A percentile compares a stretch with the other conserved stretches of the same genome.
phyloP scores from a whole-genome alignment of 805 yeast genomes.

The Candida morakotiae region DNA sequence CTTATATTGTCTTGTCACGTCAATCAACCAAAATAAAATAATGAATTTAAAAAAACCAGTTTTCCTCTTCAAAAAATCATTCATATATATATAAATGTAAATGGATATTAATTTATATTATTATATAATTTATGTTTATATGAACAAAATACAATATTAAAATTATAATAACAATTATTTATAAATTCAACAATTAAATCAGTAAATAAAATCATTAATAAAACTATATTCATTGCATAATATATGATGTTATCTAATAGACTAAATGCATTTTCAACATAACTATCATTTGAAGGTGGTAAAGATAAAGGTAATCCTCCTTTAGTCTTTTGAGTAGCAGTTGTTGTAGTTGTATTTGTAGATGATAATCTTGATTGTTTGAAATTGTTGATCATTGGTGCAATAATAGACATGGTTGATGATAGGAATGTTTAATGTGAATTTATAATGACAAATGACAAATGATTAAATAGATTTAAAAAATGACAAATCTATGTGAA shows the following conservation, averaged over 20 bases:
- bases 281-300: background rate
- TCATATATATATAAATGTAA: too few relatives aligned
- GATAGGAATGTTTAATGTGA: too few relatives aligned
- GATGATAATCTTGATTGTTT: too few relatives aligned
- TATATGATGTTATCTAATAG: constrained; percentile 4
- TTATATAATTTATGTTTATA: constrained; percentile 10
- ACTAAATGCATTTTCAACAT: constrained; percentile 5
- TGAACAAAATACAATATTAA: constrained; percentile 9
- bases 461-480: background rate
- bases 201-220: constrained; percentile 6
- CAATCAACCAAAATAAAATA: too few relatives aligned
- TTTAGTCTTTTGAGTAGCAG: background rate
- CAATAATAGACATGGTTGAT: constrained; percentile 4
- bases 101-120: constrained; percentile 10
- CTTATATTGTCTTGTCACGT: too few relatives aligned
- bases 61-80: too few relatives aligned
- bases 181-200: constrained; percentile 7
- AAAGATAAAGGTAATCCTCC: background rate
- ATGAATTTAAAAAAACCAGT: too few relatives aligned
- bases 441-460: background rate
- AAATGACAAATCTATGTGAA: too few relatives aligned
- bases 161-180: constrained; percentile 9
- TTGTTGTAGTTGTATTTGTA: too few relatives aligned
- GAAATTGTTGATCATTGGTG: constrained; percentile 3
- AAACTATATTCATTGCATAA: constrained; percentile 6